These are phyloP conservation scores for Dillenia turbinata DNA, from an alignment of 164 flowering plant genomes.

Conservation along the genomic window DNA sequence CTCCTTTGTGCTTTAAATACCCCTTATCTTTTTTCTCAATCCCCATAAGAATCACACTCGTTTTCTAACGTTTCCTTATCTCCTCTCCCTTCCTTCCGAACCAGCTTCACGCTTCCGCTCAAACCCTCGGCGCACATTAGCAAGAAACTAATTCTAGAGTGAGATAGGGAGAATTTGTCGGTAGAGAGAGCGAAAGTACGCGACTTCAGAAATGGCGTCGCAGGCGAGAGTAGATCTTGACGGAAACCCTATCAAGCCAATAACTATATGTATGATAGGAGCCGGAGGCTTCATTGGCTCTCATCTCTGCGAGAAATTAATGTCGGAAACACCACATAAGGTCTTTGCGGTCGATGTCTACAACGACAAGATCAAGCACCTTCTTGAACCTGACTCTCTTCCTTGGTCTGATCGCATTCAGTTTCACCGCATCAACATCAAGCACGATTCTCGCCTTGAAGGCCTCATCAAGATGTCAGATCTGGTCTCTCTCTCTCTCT, in stretches of 20 bases:
- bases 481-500: slow-evolving; percentile 49
- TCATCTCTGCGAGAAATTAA: slow-evolving; percentile 82
- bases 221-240: slow-evolving; percentile 65
- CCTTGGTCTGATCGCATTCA: slow-evolving; percentile 75
- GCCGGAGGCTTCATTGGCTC: slow-evolving; percentile 95
- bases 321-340: slow-evolving; percentile 73
- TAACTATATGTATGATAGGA: slow-evolving; percentile 85
- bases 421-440: slow-evolving; percentile 93
- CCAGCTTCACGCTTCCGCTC: not conserved
- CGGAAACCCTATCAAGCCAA: slow-evolving; percentile 59
- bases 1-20: not conserved
- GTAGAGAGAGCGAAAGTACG: not conserved
- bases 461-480: slow-evolving; percentile 95
- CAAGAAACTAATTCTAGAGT: not conserved
- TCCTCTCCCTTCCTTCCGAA: not conserved
- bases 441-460: slow-evolving; percentile 94
- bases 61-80: too few species aligned
- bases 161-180: not conserved
- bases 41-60: not conserved
- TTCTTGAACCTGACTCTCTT: slow-evolving; percentile 45
- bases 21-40: not conserved
- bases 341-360: slow-evolving; percentile 78
- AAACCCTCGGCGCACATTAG: slow-evolving; percentile 1
- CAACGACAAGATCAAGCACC: slow-evolving; percentile 81
- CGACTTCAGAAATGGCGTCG: slow-evolving; percentile 21